phyloP scores from a whole-genome alignment of 176 grass and related monocot species.

The Phragmites australis region DNA sequence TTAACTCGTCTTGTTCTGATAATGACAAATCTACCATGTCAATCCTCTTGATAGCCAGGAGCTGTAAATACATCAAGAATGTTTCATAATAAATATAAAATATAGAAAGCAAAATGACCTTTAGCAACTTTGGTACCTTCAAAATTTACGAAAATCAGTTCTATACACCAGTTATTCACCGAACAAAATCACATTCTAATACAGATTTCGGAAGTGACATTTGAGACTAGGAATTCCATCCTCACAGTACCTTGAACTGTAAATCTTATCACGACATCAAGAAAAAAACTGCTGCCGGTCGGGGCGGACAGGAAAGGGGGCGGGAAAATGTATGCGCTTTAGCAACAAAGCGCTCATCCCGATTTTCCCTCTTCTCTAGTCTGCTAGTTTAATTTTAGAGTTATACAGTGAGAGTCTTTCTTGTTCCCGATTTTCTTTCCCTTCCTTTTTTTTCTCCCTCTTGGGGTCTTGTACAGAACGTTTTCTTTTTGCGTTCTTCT shows the following conservation, averaged over 20 bases:
- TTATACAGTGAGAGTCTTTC: no score
- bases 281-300: no score
- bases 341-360: no score
- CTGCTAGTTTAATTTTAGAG: no score
- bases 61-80: conserved; percentile 39
- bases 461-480: no score
- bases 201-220: conserved; percentile 13
- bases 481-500: no score
- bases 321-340: no score
- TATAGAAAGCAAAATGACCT: neutral
- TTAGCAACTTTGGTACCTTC: neutral
- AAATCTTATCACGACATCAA: conserved; percentile 19
- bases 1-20: conserved; percentile 83
- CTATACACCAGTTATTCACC: neutral
- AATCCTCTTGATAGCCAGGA: conserved; percentile 91
- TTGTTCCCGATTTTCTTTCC: no score
- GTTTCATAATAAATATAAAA: conserved; percentile 18
- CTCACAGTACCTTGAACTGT: neutral
- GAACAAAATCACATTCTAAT: neutral
- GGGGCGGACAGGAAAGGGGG: no score
- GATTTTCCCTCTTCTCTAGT: no score
- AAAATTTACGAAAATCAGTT: conserved; percentile 23
- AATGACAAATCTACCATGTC: conserved; percentile 72
- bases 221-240: neutral
- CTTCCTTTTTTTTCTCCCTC: no score